Evolutionary conservation across 225 moss, liverwort and hornwort species (phyloP), one percentile per base, ranked within the genome.

Genomic region (Ulota crispa): DNA sequence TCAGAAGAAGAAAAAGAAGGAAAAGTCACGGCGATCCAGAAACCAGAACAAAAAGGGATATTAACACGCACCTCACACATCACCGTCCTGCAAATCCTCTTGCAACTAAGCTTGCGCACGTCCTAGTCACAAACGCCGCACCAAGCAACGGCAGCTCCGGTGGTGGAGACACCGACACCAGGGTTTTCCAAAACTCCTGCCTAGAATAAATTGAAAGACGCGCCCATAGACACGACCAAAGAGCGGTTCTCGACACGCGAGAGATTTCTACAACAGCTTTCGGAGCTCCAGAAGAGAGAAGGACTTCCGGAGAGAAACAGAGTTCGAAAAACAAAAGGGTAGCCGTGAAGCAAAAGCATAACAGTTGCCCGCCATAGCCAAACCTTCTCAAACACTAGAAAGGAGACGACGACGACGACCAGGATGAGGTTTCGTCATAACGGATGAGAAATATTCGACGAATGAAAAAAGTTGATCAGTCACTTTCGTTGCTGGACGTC

Each of bases 61-160:
- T n/a, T 7, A 81, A 63, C 77, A 81, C 81, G 68, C 84, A 78
- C 81, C 83, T 87, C 84, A 61, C 41, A 57, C 62, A 64, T 73
- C 80, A 47, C 64, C 75, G 36, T 69, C 53, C 36, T 41, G 28
- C 13, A 77, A 73, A 65, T 80, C 79, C 55, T 45, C 80, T 3
- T 54, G 42, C 50, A 77, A 67, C 57, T 69, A 53, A 72, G 28
- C 10, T 5, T 32, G 39, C 55, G 62, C 62, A 53, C 26, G 55
- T 68, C 73, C 54, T 62, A 78, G 72, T 52, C 67, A 67, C 31
- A 26, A 56, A 18, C 37, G 28, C 70, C 37, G 28, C 70, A 50
- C n/a, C 61, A 68, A 57, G 39, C 68, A 57, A 36, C 53, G 18
- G 31, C n/a, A 77, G 77, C 77, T 80, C 80, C 76, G 37, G 41